These are phyloP conservation scores for Bacidia gigantensis DNA, from an alignment of 495 filamentous ascomycete species.

Conservation along the genomic window DNA sequence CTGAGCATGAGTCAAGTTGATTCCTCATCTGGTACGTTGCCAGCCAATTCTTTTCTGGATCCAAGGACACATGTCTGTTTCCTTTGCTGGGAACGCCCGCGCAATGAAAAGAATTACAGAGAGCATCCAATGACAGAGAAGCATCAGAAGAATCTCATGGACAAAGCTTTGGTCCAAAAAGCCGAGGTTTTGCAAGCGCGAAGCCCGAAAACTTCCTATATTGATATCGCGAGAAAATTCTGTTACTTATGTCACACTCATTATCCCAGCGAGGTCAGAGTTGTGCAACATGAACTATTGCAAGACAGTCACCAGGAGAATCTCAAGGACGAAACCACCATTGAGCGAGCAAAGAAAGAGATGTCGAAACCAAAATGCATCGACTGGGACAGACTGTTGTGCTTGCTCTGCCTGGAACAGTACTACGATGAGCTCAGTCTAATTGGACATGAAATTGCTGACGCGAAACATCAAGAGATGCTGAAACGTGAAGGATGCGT, in stretches of 20 bases:
- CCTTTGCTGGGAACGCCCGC: background rate
- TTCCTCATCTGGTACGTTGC: too few relatives aligned
- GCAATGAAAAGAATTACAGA: constrained; percentile 9
- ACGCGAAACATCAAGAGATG: background rate
- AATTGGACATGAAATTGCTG: background rate
- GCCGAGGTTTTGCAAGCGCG: background rate
- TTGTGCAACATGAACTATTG: background rate
- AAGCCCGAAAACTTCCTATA: background rate
- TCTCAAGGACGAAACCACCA: background rate
- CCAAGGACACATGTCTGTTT: background rate
- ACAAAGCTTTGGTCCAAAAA: background rate
- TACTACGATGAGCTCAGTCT: background rate
- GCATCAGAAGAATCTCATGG: constrained; percentile 2
- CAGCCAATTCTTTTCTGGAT: background rate
- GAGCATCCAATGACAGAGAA: constrained; percentile 15
- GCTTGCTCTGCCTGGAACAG: background rate
- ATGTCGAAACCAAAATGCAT: background rate
- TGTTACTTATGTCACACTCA: background rate
- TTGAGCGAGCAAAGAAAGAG: background rate
- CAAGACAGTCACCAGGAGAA: background rate
- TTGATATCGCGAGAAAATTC: background rate
- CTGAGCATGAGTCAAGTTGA: too few relatives aligned
- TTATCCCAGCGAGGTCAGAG: background rate
- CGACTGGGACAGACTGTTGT: background rate
- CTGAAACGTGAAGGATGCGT: background rate